These are phyloP conservation scores for Oryza coarctata DNA, from an alignment of 176 grass and related monocot genomes.

Conservation along the genomic window DNA sequence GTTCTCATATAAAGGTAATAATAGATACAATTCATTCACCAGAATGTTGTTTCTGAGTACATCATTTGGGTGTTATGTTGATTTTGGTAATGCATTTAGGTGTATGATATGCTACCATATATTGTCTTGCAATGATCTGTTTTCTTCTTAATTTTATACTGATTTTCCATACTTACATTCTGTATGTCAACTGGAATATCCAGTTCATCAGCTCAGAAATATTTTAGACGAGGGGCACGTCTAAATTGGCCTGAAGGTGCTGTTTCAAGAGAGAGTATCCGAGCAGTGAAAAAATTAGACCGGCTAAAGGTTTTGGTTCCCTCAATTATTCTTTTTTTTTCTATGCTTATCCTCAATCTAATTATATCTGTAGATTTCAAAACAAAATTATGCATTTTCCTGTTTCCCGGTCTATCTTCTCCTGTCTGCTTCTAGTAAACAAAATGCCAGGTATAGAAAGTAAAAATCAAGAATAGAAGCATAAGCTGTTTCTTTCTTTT, in stretches of 20 bases:
- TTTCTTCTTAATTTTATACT: not conserved
- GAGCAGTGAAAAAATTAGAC: slow-evolving; percentile 73
- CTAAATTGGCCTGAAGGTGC: slow-evolving; percentile 98
- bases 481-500: slow-evolving; percentile 5
- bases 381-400: not conserved
- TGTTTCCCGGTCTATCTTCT: not conserved
- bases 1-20: not conserved
- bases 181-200: slow-evolving; percentile 29
- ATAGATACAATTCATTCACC: not conserved
- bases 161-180: not conserved
- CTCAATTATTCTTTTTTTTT: slow-evolving; percentile 6
- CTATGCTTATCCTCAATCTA: not conserved
- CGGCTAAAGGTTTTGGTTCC: slow-evolving; percentile 64
- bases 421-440: not conserved
- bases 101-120: not conserved
- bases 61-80: not conserved
- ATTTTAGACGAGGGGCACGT: slow-evolving; percentile 70
- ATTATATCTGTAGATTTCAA: not conserved
- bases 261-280: slow-evolving; percentile 86
- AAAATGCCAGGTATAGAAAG: not conserved
- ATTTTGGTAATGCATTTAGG: not conserved
- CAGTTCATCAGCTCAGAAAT: slow-evolving; percentile 87
- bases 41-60: not conserved
- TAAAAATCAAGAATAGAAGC: not conserved
- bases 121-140: slow-evolving; percentile 12